Base-by-base conservation (phyloP, 768 basidiomycete genomes). In the Phlebiopsis gigantea region DNA sequence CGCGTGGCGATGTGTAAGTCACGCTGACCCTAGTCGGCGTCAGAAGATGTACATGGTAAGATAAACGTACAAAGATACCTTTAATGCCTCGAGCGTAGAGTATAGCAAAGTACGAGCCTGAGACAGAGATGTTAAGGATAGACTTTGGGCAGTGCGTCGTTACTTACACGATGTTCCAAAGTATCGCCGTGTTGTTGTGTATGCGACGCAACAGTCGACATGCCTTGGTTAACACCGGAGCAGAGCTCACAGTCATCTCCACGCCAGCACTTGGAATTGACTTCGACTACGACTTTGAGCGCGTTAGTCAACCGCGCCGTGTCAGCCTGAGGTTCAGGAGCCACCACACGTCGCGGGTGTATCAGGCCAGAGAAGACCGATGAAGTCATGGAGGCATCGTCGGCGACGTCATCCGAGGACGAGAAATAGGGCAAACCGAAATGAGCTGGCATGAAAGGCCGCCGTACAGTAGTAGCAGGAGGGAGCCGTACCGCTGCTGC, bases 1-100 rank as follows among this genome's bases (percentile, higher is more conserved):
- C 90, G 83, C 66, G 88, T 87, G 5, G 93, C 87, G 49, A 93
- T 75, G 67, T 93, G 95, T 7, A 98, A 76, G 68, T 95, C 91
- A 26, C 91, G 83, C 71, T 97, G 85, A 46, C 73, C 73, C 83
- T 93, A 73, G 30, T 43, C 39, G 49, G 34, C 46, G 52, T 41
- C 28, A 17, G n/a, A n/a, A n/a, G n/a, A 3, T 47, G 14, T 14
- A 54, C 22, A 29, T 30, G 17, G n/a, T 2, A 21, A 12, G 46
- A 29, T 29, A 19, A 28, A 48, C 5, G n/a, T n/a, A n/a, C 14
- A 39, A 10, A 48, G 65, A 63, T 57, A 88, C 90, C 80, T 92
- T 93, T 61, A 93, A 67, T 24, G 83, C 77, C 66, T 93, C 91
- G 25, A 93, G 72, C 1, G 88, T 90, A 6, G 80, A 83, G 59